Evolutionary conservation across 768 basidiomycete species (phyloP).

Genomic region (Phallus indusiatus): DNA sequence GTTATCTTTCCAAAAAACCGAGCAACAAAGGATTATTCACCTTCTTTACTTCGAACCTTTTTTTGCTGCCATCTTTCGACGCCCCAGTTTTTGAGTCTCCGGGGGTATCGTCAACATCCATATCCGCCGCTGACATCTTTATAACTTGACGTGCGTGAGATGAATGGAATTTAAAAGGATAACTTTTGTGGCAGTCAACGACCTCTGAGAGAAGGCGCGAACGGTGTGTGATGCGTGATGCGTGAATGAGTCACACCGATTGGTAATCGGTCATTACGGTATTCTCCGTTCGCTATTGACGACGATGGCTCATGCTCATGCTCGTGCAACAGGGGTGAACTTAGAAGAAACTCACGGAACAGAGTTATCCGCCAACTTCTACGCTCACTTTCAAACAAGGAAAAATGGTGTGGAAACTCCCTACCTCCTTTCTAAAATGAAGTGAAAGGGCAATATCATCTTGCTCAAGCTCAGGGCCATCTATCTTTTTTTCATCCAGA

Average conservation of each 20-base stretch:
- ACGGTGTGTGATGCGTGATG: background rate
- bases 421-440: background rate
- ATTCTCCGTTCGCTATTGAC: slow-evolving; percentile 22
- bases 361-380: slow-evolving; percentile 38
- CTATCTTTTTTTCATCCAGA: slow-evolving; percentile 31
- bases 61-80: slow-evolving; percentile 52
- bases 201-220: background rate
- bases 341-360: background rate
- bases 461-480: slow-evolving; percentile 23
- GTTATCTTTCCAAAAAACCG: background rate
- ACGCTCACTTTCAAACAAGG: slow-evolving; percentile 36
- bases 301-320: slow-evolving; percentile 18
- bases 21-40: slow-evolving; percentile 30
- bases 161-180: background rate
- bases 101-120: slow-evolving; percentile 43
- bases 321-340: slow-evolving; percentile 20
- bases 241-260: slow-evolving; percentile 3
- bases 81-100: slow-evolving; percentile 41
- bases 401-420: slow-evolving; percentile 4
- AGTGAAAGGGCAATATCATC: background rate
- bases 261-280: slow-evolving; percentile 15
- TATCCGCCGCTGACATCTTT: slow-evolving; percentile 56
- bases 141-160: background rate
- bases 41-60: slow-evolving; percentile 98
- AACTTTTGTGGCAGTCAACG: background rate